Percentiles rank a stretch among this genome's conserved stretches.
phyloP scores from a whole-genome alignment of 1,284 basidiomycete species.

The Pterulicium gracile region DNA sequence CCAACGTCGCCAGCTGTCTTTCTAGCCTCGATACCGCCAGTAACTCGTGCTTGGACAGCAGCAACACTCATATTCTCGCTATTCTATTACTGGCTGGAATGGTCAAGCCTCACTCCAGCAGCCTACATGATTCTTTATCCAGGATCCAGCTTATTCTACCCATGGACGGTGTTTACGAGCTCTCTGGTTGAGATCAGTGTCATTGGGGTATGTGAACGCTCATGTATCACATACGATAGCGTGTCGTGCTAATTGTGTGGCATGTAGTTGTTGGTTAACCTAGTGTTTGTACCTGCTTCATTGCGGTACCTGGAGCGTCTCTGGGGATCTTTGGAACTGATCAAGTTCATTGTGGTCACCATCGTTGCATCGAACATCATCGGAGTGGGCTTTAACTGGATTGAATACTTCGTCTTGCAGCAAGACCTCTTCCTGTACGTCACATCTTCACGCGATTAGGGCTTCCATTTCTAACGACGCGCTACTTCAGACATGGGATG shows the following conservation, averaged over 20 bases:
- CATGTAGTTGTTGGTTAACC: slow-evolving; percentile 64
- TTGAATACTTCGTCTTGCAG: slow-evolving; percentile 61
- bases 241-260: not conserved
- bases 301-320: slow-evolving; percentile 87
- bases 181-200: slow-evolving; percentile 80
- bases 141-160: slow-evolving; percentile 75
- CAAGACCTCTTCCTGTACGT: slow-evolving; percentile 68
- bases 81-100: slow-evolving; percentile 54
- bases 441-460: slow-evolving; percentile 4
- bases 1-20: slow-evolving; percentile 60
- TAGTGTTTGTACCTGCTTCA: slow-evolving; percentile 73
- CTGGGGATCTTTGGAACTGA: slow-evolving; percentile 82
- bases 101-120: slow-evolving; percentile 34
- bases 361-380: slow-evolving; percentile 83
- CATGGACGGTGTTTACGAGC: slow-evolving; percentile 88
- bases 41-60: slow-evolving; percentile 69
- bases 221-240: slow-evolving; percentile 3
- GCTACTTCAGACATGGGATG: slow-evolving; percentile 61
- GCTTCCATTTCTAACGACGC: slow-evolving; percentile 8
- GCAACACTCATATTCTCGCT: slow-evolving; percentile 56
- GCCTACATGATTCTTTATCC: slow-evolving; percentile 84
- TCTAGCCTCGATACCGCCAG: slow-evolving; percentile 62
- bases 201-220: slow-evolving; percentile 67
- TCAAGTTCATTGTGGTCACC: slow-evolving; percentile 78
- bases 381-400: slow-evolving; percentile 73